Conservation (phyloP, 2,329 filamentous ascomycete species). For the Talaromyces sp. region DNA sequence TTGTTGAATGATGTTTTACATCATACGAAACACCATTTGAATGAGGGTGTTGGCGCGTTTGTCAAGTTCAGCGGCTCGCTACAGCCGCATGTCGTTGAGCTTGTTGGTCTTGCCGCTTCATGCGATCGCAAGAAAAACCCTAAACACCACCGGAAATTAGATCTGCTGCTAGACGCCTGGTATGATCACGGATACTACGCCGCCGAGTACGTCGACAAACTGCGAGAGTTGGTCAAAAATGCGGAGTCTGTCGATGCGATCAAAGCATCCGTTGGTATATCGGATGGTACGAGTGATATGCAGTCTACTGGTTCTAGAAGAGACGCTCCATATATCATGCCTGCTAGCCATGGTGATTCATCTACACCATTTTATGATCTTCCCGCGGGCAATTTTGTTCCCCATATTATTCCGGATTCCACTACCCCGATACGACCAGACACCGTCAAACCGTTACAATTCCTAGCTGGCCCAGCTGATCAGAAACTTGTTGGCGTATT, state of each 20-base stretch:
- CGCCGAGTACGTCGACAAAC: slow-evolving; percentile 48
- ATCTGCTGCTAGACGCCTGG: slow-evolving; percentile 65
- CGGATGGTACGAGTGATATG: slow-evolving; percentile 27
- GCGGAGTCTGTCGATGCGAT: slow-evolving; percentile 31
- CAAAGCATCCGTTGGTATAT: slow-evolving; percentile 25
- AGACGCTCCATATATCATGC: slow-evolving; percentile 64
- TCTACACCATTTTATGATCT: slow-evolving; percentile 73
- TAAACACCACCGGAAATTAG: slow-evolving; percentile 62
- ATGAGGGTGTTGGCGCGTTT: slow-evolving; percentile 37
- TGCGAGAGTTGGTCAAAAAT: slow-evolving; percentile 55
- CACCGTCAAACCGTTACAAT: slow-evolving; percentile 65
- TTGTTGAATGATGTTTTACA: slow-evolving; percentile 73
- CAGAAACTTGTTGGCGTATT: slow-evolving; percentile 62
- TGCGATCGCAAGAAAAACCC: slow-evolving; percentile 54
- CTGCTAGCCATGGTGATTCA: slow-evolving; percentile 69
- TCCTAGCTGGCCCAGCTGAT: slow-evolving; percentile 63
- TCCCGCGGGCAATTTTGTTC: slow-evolving; percentile 74
- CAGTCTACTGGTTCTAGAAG: slow-evolving; percentile 41
- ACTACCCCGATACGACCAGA: slow-evolving; percentile 66
- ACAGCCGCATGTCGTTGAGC: slow-evolving; percentile 55
- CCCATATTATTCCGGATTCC: slow-evolving; percentile 71
- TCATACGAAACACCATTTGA: slow-evolving; percentile 55
- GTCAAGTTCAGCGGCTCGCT: slow-evolving; percentile 52
- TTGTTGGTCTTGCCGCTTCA: slow-evolving; percentile 55
- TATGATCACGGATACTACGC: slow-evolving; percentile 60